A percentile compares a stretch with the other conserved stretches of the same genome.
Conservation (phyloP, 2,329 filamentous ascomycete genomes). For the Phyllosticta paracitricarpa region DNA sequence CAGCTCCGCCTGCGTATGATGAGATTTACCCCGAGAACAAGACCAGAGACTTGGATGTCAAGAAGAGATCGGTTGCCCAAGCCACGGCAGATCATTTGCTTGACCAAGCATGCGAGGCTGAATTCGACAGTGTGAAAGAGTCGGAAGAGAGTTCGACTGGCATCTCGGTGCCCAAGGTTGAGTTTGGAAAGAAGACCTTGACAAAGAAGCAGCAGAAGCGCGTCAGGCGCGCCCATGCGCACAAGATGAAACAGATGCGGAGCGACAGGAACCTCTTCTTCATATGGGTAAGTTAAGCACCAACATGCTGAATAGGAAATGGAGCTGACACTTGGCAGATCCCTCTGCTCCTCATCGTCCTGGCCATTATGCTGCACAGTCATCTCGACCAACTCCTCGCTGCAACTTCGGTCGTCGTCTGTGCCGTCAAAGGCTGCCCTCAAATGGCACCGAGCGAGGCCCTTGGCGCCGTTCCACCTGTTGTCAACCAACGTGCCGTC, state of each 20-base stretch:
- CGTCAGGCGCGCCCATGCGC: constrained; percentile 36
- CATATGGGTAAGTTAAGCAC: constrained; percentile 38
- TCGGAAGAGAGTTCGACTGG: constrained; percentile 17
- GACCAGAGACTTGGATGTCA: constrained; percentile 28
- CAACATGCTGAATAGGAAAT: not conserved
- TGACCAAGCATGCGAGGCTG: constrained; percentile 45
- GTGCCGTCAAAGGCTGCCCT: not conserved
- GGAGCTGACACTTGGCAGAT: constrained; percentile 18
- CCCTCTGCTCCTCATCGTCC: constrained; percentile 36
- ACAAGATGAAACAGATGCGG: constrained; percentile 38
- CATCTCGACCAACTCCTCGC: constrained; percentile 38
- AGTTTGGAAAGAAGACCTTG: constrained; percentile 33
- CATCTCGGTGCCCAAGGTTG: constrained; percentile 15
- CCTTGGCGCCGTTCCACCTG: not conserved
- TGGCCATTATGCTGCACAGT: constrained; percentile 42
- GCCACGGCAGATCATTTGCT: constrained; percentile 51
- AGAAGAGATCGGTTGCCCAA: constrained; percentile 48
- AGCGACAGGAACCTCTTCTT: constrained; percentile 45
- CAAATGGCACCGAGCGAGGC: not conserved
- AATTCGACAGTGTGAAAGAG: constrained; percentile 43
- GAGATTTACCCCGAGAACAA: constrained; percentile 57
- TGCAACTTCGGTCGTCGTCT: constrained; percentile 1
- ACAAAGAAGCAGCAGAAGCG: constrained; percentile 38
- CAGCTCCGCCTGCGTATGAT: constrained; percentile 65
- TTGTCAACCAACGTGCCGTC: not conserved